These are phyloP conservation scores for Aspergillus brasiliensis DNA, from an alignment of 2,329 filamentous ascomycete species.

Conservation along the genomic window DNA sequence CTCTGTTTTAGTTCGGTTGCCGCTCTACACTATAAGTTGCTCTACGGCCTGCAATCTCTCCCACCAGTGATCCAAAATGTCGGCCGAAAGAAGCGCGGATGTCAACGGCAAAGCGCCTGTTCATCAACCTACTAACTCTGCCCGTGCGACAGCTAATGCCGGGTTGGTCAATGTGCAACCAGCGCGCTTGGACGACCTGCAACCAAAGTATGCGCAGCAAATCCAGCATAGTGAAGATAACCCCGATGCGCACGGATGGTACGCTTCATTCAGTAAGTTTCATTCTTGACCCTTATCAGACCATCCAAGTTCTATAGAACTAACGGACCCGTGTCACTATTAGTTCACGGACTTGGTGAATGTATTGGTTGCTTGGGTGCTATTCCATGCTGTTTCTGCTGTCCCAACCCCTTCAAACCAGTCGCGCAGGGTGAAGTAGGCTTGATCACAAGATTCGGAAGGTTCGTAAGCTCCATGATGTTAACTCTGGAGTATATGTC, in stretches of 20 bases:
- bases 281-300: neutral
- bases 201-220: conserved; percentile 74
- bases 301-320: neutral
- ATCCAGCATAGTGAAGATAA: conserved; percentile 65
- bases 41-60: neutral
- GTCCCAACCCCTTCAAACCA: conserved; percentile 93
- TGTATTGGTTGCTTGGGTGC: conserved; percentile 79
- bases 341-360: conserved; percentile 73
- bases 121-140: conserved; percentile 40
- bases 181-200: conserved; percentile 78
- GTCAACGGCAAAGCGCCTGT: conserved; percentile 40
- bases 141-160: conserved; percentile 37
- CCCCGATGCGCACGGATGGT: conserved; percentile 78
- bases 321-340: conserved; percentile 16
- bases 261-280: conserved; percentile 76
- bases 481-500: neutral
- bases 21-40: neutral
- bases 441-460: conserved; percentile 91
- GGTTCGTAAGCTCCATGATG: conserved; percentile 29
- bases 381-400: conserved; percentile 86
- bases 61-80: conserved; percentile 24
- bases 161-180: conserved; percentile 73
- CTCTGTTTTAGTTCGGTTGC: neutral
- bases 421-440: conserved; percentile 93
- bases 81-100: conserved; percentile 24